A percentile compares a stretch with the other conserved stretches of the same genome.
Conservation (phyloP, 2,329 filamentous ascomycete genomes). For the Lasiodiplodia citricola region DNA sequence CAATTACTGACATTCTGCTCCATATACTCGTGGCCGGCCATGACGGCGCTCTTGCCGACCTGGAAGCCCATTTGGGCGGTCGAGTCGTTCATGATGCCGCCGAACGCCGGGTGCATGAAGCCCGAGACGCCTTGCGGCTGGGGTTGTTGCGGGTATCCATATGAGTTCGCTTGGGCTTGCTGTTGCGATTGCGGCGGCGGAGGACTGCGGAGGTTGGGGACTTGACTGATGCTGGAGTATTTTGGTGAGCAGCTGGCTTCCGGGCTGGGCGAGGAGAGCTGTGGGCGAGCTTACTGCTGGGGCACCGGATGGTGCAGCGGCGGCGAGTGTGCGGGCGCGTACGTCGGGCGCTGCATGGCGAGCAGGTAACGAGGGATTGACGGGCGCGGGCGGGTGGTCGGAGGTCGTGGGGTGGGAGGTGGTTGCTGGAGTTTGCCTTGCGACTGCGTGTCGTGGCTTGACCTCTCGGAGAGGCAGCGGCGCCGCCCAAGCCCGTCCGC, state of each 20-base stretch:
- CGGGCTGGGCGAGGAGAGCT: background rate
- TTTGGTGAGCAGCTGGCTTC: conserved; percentile 12
- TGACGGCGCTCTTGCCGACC: conserved; percentile 89
- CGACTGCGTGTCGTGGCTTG: conserved; percentile 17
- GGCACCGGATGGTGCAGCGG: conserved; percentile 69
- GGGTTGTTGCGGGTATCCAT: conserved; percentile 77
- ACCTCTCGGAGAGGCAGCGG: background rate
- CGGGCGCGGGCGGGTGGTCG: background rate
- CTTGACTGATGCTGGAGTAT: conserved; percentile 72
- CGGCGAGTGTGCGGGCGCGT: conserved; percentile 78
- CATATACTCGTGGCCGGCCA: conserved; percentile 89
- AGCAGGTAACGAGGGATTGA: background rate
- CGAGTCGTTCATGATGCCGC: conserved; percentile 94
- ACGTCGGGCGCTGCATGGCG: conserved; percentile 84
- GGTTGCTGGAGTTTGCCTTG: background rate
- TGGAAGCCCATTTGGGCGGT: conserved; percentile 94
- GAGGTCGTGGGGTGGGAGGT: background rate
- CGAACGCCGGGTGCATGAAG: conserved; percentile 67
- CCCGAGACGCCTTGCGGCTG: conserved; percentile 32
- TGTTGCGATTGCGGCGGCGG: conserved; percentile 80
- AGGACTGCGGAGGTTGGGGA: conserved; percentile 94
- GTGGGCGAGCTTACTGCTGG: conserved; percentile 20
- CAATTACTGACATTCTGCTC: conserved; percentile 80
- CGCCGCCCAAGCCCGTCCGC: conserved; percentile 15
- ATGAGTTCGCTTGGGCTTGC: conserved; percentile 70